A percentile compares a stretch with the other conserved stretches of the same genome.
These are phyloP conservation scores for Brettanomyces bruxellensis DNA, from an alignment of 805 yeast genomes.

Conservation along the genomic window DNA sequence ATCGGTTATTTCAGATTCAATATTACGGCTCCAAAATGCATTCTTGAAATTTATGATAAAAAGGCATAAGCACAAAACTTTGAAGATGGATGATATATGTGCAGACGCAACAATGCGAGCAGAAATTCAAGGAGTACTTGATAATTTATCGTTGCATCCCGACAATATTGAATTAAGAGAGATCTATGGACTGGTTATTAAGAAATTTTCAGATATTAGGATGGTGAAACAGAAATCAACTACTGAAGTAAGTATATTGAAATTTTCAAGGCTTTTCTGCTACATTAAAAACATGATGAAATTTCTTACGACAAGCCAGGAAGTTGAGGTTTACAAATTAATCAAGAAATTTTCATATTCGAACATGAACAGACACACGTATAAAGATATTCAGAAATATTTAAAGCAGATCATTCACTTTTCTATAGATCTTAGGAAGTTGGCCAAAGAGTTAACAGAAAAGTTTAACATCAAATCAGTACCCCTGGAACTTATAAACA, in stretches of 20 bases:
- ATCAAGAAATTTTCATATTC: neutral
- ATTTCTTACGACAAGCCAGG: slow-evolving; percentile 1
- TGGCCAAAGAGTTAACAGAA: neutral
- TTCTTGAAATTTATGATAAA: no score
- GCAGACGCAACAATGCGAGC: neutral
- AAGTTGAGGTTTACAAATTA: neutral
- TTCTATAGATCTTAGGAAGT: neutral
- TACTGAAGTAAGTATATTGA: neutral
- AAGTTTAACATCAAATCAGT: neutral
- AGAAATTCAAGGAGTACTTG: neutral
- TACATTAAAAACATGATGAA: slow-evolving; percentile 6
- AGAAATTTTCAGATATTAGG: neutral
- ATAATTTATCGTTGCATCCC: neutral
- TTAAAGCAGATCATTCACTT: neutral
- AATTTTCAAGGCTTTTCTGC: slow-evolving; percentile 2
- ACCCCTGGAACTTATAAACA: neutral
- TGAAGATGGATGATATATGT: neutral
- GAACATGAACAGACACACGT: neutral
- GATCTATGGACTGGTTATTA: neutral
- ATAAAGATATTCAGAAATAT: neutral
- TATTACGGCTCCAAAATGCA: no score
- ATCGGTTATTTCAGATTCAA: no score
- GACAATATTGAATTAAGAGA: neutral
- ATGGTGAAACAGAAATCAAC: neutral
- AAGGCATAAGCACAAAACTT: neutral